Evolutionary conservation across 2,329 filamentous ascomycete genomes (phyloP).

Genomic region (Hypoxylon sp.): DNA sequence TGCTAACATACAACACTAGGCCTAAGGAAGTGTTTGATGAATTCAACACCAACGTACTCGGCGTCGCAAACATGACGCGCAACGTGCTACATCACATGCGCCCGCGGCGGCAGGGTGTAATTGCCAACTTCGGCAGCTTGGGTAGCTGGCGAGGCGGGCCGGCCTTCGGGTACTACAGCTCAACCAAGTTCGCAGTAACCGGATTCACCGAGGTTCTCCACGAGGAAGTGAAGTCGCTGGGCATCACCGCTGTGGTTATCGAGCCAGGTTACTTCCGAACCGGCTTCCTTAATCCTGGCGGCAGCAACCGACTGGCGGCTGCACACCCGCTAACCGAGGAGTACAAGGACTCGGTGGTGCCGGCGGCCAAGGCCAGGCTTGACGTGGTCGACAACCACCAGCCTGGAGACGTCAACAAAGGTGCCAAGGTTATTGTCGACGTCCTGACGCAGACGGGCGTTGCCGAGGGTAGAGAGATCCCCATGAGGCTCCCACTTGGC

Average conservation of each 20-base stretch:
- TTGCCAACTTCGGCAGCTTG: constrained; percentile 61
- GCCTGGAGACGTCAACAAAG: constrained; percentile 70
- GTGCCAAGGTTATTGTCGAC: constrained; percentile 67
- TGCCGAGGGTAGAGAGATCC: constrained; percentile 65
- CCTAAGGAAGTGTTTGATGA: constrained; percentile 51
- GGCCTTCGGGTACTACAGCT: constrained; percentile 56
- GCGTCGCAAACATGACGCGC: constrained; percentile 57
- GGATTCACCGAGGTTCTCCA: constrained; percentile 57
- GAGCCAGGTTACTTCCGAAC: constrained; percentile 71
- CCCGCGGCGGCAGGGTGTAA: constrained; percentile 50
- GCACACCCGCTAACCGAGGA: constrained; percentile 54
- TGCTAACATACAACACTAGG: constrained; percentile 21
- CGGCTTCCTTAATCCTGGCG: constrained; percentile 60
- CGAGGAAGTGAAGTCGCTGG: constrained; percentile 55
- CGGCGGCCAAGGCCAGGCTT: constrained; percentile 54
- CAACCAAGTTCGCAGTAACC: constrained; percentile 60
- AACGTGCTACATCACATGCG: constrained; percentile 59
- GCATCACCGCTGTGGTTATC: constrained; percentile 60
- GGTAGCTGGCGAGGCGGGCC: constrained; percentile 56
- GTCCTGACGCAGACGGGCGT: constrained; percentile 66
- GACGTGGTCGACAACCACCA: constrained; percentile 63
- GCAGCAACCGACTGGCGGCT: constrained; percentile 46
- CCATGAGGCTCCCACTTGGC: constrained; percentile 69
- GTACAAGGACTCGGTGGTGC: constrained; percentile 49
- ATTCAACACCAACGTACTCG: constrained; percentile 61